phyloP scores from a whole-genome alignment of 768 basidiomycete species.

The Psilocybe cyanescens region DNA sequence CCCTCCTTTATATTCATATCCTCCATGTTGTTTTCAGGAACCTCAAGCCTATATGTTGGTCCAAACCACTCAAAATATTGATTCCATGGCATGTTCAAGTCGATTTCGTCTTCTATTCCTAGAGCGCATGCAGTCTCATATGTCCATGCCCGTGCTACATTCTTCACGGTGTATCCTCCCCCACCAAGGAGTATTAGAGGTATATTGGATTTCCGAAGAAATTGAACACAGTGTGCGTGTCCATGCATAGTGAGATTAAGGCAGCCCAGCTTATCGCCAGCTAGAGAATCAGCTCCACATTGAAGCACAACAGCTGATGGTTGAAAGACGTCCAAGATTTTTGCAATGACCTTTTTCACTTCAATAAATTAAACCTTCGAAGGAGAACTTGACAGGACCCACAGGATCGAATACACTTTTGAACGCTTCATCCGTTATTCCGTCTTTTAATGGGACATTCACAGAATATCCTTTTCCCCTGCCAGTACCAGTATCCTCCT shows the following conservation, averaged over 20 bases:
- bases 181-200: slow-evolving; percentile 93
- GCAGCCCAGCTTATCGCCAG: slow-evolving; percentile 94
- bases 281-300: slow-evolving; percentile 94
- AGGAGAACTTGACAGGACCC: slow-evolving; percentile 29
- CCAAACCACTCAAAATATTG: slow-evolving; percentile 98
- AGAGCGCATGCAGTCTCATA: slow-evolving; percentile 96
- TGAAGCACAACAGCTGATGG: slow-evolving; percentile 91
- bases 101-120: slow-evolving; percentile 78
- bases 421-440: slow-evolving; percentile 89
- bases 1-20: slow-evolving; percentile 85
- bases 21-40: slow-evolving; percentile 92
- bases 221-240: slow-evolving; percentile 91
- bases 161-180: slow-evolving; percentile 98
- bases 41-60: slow-evolving; percentile 91
- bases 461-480: slow-evolving; percentile 88
- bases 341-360: slow-evolving; percentile 59
- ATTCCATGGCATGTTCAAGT: slow-evolving; percentile 82
- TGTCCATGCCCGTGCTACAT: slow-evolving; percentile 93
- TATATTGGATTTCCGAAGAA: slow-evolving; percentile 78
- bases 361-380: slow-evolving; percentile 2
- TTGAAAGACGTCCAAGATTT: slow-evolving; percentile 85
- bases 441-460: slow-evolving; percentile 94
- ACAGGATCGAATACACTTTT: slow-evolving; percentile 90
- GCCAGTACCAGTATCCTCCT: slow-evolving; percentile 83
- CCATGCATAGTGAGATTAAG: slow-evolving; percentile 97